Conservation (phyloP, 345 rosid species). For the Acer negundo region DNA sequence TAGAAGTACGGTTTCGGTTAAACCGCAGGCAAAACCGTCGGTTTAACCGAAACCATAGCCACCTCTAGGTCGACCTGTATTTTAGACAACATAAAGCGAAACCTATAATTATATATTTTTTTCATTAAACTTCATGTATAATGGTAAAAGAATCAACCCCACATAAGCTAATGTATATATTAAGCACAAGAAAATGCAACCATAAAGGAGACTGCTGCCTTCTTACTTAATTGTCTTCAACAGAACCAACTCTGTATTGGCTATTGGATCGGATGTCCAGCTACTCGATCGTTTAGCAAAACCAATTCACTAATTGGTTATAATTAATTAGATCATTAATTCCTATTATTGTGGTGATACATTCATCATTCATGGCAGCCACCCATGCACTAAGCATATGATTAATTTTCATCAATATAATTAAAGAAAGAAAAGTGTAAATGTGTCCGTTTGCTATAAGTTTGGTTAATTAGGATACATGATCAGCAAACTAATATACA, state of each 20-base stretch:
- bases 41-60: too few relatives aligned
- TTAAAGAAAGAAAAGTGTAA: slow-evolving; percentile 35
- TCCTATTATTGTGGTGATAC: slow-evolving; percentile 6
- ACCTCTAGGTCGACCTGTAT: too few relatives aligned
- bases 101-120: background rate
- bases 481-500: background rate
- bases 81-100: background rate
- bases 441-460: slow-evolving; percentile 1
- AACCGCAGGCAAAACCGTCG: too few relatives aligned
- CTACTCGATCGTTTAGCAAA: slow-evolving; percentile 26
- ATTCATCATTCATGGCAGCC: slow-evolving; percentile 19
- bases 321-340: slow-evolving; percentile 17
- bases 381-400: slow-evolving; percentile 27
- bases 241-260: slow-evolving; percentile 31
- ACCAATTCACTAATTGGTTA: background rate
- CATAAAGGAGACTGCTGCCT: slow-evolving; percentile 19
- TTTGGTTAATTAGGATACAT: slow-evolving; percentile 5
- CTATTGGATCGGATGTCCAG: slow-evolving; percentile 35
- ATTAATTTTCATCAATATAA: slow-evolving; percentile 19
- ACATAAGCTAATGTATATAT: background rate
- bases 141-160: background rate
- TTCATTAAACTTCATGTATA: background rate
- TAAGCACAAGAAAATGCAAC: slow-evolving; percentile 19
- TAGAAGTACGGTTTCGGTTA: too few relatives aligned
- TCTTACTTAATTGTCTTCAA: slow-evolving; percentile 17